Conservation (phyloP, 176 grass and related monocot species). For the Aegilops sharonensis region DNA sequence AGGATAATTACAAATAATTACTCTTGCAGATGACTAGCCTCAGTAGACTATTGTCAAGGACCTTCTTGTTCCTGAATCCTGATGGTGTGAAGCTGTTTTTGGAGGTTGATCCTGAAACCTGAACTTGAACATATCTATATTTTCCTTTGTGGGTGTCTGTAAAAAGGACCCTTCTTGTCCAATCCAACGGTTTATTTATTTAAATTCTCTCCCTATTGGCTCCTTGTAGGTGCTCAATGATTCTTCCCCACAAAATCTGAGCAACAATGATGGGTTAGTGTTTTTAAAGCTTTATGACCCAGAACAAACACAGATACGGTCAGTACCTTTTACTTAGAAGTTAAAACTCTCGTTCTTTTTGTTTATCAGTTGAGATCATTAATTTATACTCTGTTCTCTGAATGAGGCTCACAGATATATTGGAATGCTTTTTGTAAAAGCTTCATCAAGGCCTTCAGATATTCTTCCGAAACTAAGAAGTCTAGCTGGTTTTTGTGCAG, state of each 20-base stretch:
- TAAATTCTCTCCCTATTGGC: background rate
- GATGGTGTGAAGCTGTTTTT: background rate
- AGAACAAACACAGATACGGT: constrained; percentile 35
- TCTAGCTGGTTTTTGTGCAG: constrained; percentile 36
- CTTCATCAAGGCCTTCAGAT: constrained; percentile 16
- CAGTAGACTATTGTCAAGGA: no score
- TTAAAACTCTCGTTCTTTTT: background rate
- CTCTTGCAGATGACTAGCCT: background rate
- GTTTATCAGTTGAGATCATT: background rate
- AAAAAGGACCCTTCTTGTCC: background rate
- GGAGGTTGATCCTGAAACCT: background rate
- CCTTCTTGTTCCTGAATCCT: background rate
- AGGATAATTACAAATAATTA: background rate
- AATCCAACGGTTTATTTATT: background rate
- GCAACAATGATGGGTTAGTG: constrained; percentile 27
- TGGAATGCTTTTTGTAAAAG: constrained; percentile 28
- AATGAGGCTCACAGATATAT: constrained; percentile 39
- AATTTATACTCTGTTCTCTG: background rate
- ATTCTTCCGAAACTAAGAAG: constrained; percentile 41
- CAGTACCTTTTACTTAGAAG: background rate
- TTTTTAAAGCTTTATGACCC: constrained; percentile 56
- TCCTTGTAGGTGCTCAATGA: background rate
- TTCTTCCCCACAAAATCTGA: background rate
- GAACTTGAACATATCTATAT: background rate
- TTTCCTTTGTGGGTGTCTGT: background rate